Conservation (phyloP, 805 yeast species). For the Vanderwaltozyma yarrowii region DNA sequence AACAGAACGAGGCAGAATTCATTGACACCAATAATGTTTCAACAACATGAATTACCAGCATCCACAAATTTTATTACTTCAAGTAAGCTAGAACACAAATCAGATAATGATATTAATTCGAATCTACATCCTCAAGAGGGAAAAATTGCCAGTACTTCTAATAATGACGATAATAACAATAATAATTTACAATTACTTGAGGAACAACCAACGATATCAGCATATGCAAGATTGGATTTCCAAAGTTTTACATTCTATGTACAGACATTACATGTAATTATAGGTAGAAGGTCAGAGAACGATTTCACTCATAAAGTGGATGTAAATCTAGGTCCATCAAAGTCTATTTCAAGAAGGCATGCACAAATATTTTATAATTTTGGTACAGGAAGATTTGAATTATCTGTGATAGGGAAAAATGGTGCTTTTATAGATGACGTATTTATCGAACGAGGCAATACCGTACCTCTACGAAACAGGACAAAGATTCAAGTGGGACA, state of each 20-base stretch:
- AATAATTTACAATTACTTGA: constrained; percentile 7
- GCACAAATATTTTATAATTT: constrained; percentile 95
- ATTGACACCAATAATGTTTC: constrained; percentile 22
- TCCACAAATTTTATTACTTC: background rate
- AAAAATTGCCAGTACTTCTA: background rate
- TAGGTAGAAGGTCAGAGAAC: constrained; percentile 82
- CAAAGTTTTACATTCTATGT: constrained; percentile 91
- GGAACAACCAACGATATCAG: constrained; percentile 34
- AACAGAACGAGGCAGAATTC: constrained; percentile 19
- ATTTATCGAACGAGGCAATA: constrained; percentile 83
- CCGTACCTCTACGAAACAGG: constrained; percentile 76
- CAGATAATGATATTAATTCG: background rate
- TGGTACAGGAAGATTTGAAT: constrained; percentile 89
- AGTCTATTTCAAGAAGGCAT: constrained; percentile 88
- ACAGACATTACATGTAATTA: constrained; percentile 85
- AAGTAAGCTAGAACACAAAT: background rate
- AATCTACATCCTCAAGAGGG: background rate
- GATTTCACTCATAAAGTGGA: constrained; percentile 67
- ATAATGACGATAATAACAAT: background rate
- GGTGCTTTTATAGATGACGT: constrained; percentile 94
- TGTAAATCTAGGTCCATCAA: constrained; percentile 84
- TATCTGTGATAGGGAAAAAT: constrained; percentile 85
- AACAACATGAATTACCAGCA: constrained; percentile 11
- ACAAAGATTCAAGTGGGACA: constrained; percentile 89
- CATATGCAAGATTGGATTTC: constrained; percentile 72